phyloP scores from a whole-genome alignment of 2,329 filamentous ascomycete genomes.

The Ophiostoma sp. region DNA sequence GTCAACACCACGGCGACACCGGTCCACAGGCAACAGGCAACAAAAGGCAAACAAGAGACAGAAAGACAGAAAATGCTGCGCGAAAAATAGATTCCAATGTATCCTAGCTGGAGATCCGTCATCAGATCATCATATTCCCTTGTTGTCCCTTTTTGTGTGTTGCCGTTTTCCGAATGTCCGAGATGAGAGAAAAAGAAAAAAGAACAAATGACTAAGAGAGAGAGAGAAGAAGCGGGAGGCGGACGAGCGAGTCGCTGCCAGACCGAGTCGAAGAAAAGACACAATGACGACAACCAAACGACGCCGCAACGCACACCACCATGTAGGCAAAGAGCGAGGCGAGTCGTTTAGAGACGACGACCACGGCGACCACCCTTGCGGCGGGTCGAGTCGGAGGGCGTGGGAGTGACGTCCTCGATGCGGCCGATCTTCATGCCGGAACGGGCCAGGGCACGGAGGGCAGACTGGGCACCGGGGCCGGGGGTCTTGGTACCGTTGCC shows the following conservation, averaged over 20 bases:
- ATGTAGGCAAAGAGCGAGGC: neutral
- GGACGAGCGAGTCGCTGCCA: slow-evolving; percentile 7
- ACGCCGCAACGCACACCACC: neutral
- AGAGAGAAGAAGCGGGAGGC: neutral
- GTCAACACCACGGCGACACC: slow-evolving; percentile 54
- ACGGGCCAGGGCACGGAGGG: slow-evolving; percentile 96
- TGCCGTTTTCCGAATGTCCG: slow-evolving; percentile 8
- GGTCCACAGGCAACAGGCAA: neutral
- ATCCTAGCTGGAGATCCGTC: slow-evolving; percentile 15
- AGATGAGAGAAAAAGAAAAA: slow-evolving; percentile 12
- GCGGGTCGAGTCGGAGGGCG: slow-evolving; percentile 97
- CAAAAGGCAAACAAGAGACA: slow-evolving; percentile 6
- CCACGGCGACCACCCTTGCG: slow-evolving; percentile 99
- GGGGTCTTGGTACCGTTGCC: slow-evolving; percentile 99
- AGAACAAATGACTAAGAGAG: neutral
- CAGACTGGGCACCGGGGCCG: slow-evolving; percentile 96
- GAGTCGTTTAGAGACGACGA: slow-evolving; percentile 82
- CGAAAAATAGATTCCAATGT: slow-evolving; percentile 17
- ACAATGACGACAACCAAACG: neutral
- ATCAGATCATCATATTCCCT: slow-evolving; percentile 4
- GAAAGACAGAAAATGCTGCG: neutral
- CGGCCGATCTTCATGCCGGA: slow-evolving; percentile 99
- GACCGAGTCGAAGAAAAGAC: slow-evolving; percentile 6
- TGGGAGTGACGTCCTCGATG: slow-evolving; percentile 99
- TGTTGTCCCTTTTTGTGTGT: neutral